Percentiles rank a stretch among this genome's conserved stretches.
Evolutionary conservation across 2,329 filamentous ascomycete species (phyloP).

Genomic region (Colletotrichum magnum): DNA sequence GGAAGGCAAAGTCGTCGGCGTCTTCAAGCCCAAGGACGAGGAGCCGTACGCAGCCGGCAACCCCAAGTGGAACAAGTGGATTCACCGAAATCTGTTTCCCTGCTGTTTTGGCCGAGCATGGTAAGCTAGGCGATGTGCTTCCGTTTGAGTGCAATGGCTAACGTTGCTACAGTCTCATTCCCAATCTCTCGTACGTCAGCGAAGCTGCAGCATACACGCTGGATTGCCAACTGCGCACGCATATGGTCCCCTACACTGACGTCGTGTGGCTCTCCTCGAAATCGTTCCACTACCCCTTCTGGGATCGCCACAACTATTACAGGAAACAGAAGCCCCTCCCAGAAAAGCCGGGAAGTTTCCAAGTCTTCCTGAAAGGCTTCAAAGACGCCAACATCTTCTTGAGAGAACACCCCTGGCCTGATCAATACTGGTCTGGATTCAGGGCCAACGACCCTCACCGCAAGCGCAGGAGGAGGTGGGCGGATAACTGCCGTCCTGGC

Average conservation of each 20-base stretch:
- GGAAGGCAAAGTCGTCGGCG: constrained; percentile 94
- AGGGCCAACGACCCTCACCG: constrained; percentile 76
- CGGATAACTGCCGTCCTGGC: constrained; percentile 41
- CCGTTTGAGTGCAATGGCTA: background rate
- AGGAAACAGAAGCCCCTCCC: constrained; percentile 89
- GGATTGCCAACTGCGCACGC: constrained; percentile 88
- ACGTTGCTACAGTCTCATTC: constrained; percentile 76
- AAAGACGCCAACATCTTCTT: constrained; percentile 98
- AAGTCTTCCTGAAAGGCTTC: constrained; percentile 96
- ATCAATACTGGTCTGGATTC: constrained; percentile 83
- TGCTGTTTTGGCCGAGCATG: constrained; percentile 97
- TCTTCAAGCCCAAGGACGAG: constrained; percentile 99
- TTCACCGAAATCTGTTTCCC: constrained; percentile 96
- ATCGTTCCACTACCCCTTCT: constrained; percentile 98
- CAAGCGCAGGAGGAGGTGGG: constrained; percentile 72
- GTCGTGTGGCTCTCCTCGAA: constrained; percentile 95
- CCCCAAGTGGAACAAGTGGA: constrained; percentile 99
- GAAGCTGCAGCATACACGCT: constrained; percentile 97
- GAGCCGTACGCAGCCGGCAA: constrained; percentile 97
- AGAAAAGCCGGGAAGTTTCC: constrained; percentile 93
- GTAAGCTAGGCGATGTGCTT: constrained; percentile 55
- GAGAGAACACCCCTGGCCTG: constrained; percentile 96
- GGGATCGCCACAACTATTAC: constrained; percentile 91
- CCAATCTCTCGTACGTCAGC: constrained; percentile 97
- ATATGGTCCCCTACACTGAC: constrained; percentile 96